These are phyloP conservation scores for Serendipita sp. DNA, from an alignment of 768 basidiomycete genomes.

Conservation along the genomic window DNA sequence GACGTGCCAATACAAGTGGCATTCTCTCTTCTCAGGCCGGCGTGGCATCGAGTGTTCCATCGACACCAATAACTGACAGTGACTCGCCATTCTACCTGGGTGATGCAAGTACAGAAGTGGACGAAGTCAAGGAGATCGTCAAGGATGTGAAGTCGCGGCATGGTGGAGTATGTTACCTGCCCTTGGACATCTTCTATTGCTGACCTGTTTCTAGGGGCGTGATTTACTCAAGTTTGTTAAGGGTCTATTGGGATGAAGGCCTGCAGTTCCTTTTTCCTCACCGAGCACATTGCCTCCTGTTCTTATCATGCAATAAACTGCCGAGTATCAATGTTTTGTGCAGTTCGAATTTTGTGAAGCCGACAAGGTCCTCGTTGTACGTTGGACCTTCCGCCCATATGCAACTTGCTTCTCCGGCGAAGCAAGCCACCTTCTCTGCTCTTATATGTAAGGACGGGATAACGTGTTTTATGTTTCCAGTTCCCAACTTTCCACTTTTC, in stretches of 20 bases:
- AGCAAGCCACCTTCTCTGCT: conserved; percentile 3
- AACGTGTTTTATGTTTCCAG: not conserved
- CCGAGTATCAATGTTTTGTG: not conserved
- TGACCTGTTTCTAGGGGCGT: conserved; percentile 32
- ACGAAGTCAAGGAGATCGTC: conserved; percentile 52
- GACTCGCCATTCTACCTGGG: conserved; percentile 17
- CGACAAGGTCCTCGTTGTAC: too few relatives aligned
- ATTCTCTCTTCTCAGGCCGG: not conserved
- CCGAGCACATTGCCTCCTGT: not conserved
- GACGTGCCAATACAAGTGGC: not conserved
- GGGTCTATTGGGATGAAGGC: conserved; percentile 38
- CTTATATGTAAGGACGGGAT: not conserved
- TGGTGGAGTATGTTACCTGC: conserved; percentile 37
- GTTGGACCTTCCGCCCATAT: not conserved
- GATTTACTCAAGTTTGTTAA: conserved; percentile 63
- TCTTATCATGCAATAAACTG: not conserved
- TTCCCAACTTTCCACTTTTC: too few relatives aligned
- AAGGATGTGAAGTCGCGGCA: conserved; percentile 49
- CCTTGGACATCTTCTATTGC: not conserved
- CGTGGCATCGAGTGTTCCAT: conserved; percentile 49
- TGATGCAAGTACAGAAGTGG: conserved; percentile 17
- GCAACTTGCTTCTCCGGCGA: not conserved
- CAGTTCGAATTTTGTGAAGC: not conserved
- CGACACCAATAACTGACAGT: conserved; percentile 29
- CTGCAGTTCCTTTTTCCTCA: not conserved